Base-by-base conservation (phyloP, 768 basidiomycete species). In the Lyophyllum atratum region DNA sequence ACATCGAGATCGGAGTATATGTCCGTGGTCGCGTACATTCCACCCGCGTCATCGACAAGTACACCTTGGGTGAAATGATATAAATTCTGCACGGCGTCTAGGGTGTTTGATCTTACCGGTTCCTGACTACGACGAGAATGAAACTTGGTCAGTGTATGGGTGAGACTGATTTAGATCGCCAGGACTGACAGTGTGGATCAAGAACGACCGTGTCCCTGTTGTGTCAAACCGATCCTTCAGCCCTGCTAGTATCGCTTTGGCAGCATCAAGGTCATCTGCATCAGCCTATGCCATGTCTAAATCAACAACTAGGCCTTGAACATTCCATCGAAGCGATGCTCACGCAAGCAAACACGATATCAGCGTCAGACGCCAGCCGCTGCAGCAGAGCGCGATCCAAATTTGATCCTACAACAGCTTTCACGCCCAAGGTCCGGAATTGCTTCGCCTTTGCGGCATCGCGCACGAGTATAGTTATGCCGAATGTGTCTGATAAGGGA, bases 1-100 rank as follows among this genome's bases (percentile, higher is more conserved):
- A 76, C 58, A 53, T 85, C 72, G n/a, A 77, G 57, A 65, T 87
- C 84, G 17, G 74, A 76, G 65, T 80, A 85, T 15, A 85, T 68
- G 1, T 59, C 68, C 2, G 76, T 68, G 4, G 75, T 70, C 0
- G 68, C 56, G 48, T 63, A 65, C 58, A 76, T 69, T 4, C 83
- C 85, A 46, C 60, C 63, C 5, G 79, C 82, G 37, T 77, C 58
- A 58, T 81, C 79, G 6, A 65, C 62, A 17, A 83, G 62, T 19
- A 79, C 74, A 42, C 78, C 80, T 70, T 31, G 14, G 31, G 25
- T 19, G 29, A 25, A 28, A 31, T 28, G 9, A 29, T 21, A 49
- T 25, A 34, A 26, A n/a, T 17, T 34, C 40, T 24, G 26, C 14
- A 37, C 4, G 15, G 15, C 12, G 3, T 19, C 22, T 31, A 10